Conservation (phyloP, 352 stramenopile genomes). For the Phytophthora sp. region DNA sequence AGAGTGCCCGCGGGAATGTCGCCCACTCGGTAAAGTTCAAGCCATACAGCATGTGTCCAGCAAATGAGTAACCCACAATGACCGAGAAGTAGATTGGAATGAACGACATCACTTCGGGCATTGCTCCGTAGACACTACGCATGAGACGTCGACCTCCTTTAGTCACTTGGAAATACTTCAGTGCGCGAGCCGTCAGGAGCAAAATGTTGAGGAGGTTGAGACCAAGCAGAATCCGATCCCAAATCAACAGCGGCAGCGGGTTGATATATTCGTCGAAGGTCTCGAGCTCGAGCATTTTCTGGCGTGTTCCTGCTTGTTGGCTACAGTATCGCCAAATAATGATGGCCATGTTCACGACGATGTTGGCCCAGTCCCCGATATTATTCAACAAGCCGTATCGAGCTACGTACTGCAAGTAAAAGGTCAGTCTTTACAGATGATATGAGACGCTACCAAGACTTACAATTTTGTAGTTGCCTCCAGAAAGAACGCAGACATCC, state of each 20-base stretch:
- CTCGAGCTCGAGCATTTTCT: slow-evolving; percentile 51
- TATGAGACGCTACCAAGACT: background rate
- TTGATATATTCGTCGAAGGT: slow-evolving; percentile 70
- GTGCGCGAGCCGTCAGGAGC: slow-evolving; percentile 59
- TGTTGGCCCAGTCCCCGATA: slow-evolving; percentile 70
- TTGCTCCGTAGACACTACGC: slow-evolving; percentile 73
- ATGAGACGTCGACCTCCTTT: slow-evolving; percentile 67
- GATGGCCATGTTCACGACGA: slow-evolving; percentile 61
- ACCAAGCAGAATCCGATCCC: slow-evolving; percentile 65
- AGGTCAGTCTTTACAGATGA: slow-evolving; percentile 4
- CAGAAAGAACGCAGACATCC: slow-evolving; percentile 69
- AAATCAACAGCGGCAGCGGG: slow-evolving; percentile 50
- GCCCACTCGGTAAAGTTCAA: slow-evolving; percentile 69
- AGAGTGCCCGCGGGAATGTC: slow-evolving; percentile 62
- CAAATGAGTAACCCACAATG: slow-evolving; percentile 76
- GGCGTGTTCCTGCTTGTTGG: slow-evolving; percentile 43
- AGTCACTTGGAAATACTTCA: slow-evolving; percentile 80
- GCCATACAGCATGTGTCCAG: slow-evolving; percentile 72
- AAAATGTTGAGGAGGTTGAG: slow-evolving; percentile 78
- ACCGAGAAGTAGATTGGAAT: slow-evolving; percentile 69
- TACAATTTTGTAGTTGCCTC: slow-evolving; percentile 53
- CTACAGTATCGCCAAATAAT: slow-evolving; percentile 66
- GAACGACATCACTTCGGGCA: slow-evolving; percentile 75
- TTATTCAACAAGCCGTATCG: slow-evolving; percentile 75
- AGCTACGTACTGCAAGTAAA: slow-evolving; percentile 54